A percentile compares a stretch with the other conserved stretches of the same genome.
phyloP scores from a whole-genome alignment of 192 early-diverging fungal species.

The Geosiphon pyriformis region DNA sequence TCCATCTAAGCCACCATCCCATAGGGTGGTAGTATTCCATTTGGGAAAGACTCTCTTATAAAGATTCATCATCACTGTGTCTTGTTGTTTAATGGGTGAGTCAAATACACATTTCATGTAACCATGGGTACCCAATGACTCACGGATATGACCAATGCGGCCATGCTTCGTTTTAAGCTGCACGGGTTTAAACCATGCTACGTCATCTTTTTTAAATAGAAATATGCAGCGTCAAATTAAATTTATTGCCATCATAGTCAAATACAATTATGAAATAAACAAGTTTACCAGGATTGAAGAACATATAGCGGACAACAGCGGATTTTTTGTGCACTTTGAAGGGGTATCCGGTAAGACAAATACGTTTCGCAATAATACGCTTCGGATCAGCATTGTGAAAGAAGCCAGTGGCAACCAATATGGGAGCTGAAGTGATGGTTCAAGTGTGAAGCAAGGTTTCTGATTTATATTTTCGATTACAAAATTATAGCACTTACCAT shows the following conservation, averaged over 20 bases:
- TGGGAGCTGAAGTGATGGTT: constrained; percentile 44
- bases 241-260: background rate
- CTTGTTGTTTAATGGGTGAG: constrained; percentile 82
- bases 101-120: constrained; percentile 96
- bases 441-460: background rate
- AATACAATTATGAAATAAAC: background rate
- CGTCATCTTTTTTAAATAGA: constrained; percentile 56
- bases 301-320: constrained; percentile 95
- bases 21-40: constrained; percentile 73
- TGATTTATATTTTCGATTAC: background rate
- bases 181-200: constrained; percentile 94
- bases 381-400: constrained; percentile 69
- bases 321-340: constrained; percentile 91
- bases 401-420: constrained; percentile 75
- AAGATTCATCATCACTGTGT: constrained; percentile 93
- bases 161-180: constrained; percentile 90
- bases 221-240: background rate
- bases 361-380: constrained; percentile 91
- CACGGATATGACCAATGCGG: constrained; percentile 85
- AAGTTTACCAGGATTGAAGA: constrained; percentile 67
- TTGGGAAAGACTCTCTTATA: constrained; percentile 97
- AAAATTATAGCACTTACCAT: constrained; percentile 34
- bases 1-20: constrained; percentile 30
- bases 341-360: constrained; percentile 90
- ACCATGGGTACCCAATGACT: constrained; percentile 94